phyloP scores from a whole-genome alignment of 2,329 filamentous ascomycete genomes.

The Microsporum ferrugineum region DNA sequence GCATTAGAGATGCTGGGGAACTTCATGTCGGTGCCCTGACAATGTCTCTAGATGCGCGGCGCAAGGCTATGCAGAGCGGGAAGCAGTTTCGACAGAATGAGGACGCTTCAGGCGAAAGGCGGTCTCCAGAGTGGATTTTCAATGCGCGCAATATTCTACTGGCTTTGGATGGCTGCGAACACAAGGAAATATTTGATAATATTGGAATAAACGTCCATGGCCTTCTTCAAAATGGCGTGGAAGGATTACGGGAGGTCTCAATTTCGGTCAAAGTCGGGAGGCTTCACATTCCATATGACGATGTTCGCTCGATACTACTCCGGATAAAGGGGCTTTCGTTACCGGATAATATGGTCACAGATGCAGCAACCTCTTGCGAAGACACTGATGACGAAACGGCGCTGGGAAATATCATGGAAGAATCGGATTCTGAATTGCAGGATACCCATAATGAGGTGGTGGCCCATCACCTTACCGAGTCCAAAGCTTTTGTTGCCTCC shows the following conservation, averaged over 20 bases:
- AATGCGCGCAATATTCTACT: constrained; percentile 78
- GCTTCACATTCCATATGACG: constrained; percentile 81
- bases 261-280: constrained; percentile 84
- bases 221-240: constrained; percentile 69
- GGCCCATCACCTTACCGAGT: constrained; percentile 77
- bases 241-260: constrained; percentile 80
- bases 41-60: constrained; percentile 78
- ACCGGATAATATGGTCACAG: constrained; percentile 6
- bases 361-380: background rate
- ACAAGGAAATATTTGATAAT: constrained; percentile 79
- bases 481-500: constrained; percentile 82
- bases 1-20: constrained; percentile 68
- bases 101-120: constrained; percentile 50
- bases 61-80: constrained; percentile 80
- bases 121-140: constrained; percentile 89
- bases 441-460: constrained; percentile 57
- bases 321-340: constrained; percentile 25
- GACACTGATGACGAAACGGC: constrained; percentile 46
- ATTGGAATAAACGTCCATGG: constrained; percentile 84
- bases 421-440: constrained; percentile 49
- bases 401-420: constrained; percentile 61
- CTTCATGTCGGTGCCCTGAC: constrained; percentile 76
- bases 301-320: constrained; percentile 46
- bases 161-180: constrained; percentile 70
- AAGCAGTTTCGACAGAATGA: constrained; percentile 76